Evolutionary conservation across 2,329 filamentous ascomycete genomes (phyloP), one percentile per base, ranked within the genome.

Genomic region (Botrytis porri): DNA sequence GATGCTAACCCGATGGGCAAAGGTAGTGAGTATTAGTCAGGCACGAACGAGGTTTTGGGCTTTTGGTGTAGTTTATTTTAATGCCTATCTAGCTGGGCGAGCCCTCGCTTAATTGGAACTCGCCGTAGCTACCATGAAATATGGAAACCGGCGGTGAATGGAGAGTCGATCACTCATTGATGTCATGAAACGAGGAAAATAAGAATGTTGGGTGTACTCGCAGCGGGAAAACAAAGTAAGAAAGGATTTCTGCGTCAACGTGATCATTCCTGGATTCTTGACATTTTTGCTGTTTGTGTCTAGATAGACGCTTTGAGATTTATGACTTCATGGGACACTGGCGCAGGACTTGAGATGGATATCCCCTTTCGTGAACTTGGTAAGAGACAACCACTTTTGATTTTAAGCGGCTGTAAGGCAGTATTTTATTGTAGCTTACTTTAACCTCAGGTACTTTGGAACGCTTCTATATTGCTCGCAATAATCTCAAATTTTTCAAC

Each of bases 401-500:
- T 59, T 59, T 59, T 59, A 59, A 59, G 54, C 54, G 54, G 54
- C 54, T 59, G 54, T 59, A 59, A 59, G 54, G 54, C 54, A 59
- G 54, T 59, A 59, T 59, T 59, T 59, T 59, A 59, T 59, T 59
- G 54, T 59, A 59, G 54, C 54, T 59, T 59, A 59, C 54, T 59
- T 59, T 59, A 59, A 59, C 54, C 54, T 59, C 69, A 77, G 76
- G 76, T 54, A 51, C 61, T 43, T 73, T 77, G 71, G 76, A 77
- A 39, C 71, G 75, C 12, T 78, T 74, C 73, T 75, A 75, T 37
- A 76, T 78, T 45, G 41, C 65, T 29, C 72, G 75, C 18, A 75
- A 75, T 61, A n/a, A 73, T 41, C 51, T 78, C n/a, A 74, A 74
- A 48, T 75, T 78, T 62, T 78, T 76, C 70, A 78, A 76, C 69